Evolutionary conservation across 1,139 yeast genomes (phyloP), one percentile per base, ranked within the genome.

Genomic region (Saccharomycopsis hybrid): DNA sequence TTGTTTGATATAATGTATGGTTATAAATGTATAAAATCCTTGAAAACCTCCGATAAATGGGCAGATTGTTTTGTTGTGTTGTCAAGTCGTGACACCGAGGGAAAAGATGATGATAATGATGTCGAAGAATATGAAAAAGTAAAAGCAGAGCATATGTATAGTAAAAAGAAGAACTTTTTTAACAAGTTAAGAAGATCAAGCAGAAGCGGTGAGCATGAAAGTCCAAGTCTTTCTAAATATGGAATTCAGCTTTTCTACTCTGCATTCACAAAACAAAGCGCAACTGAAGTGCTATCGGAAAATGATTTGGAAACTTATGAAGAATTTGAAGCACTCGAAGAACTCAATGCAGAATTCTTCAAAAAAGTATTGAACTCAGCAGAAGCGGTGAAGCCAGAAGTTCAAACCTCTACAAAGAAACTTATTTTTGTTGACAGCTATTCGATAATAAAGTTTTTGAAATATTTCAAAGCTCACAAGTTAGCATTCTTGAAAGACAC

Each of bases 11-110:
- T 42, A 5, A 41, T 50, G 8, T 50, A 50, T 27, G 47, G 41
- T 5, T 50, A 50, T 37, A 50, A 50, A 43, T 50, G 53, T 18
- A 47, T 50, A 27, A 41, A 33, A 35, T 39, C 47, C n/a, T 27
- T 50, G 39, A 41, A 37, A 29, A 31, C 31, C 5, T 39, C 37
- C 3, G 50, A 47, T 5, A 32, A 37, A 7, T 50, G 53, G 53
- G 42, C 4, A 29, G 42, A 44, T 30, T 45, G 46, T 18, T 48
- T 48, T 41, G 48, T 33, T 11, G 45, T 44, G 25, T 40, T 46
- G 9, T 48, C 51, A 5, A 31, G 30, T 25, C 41, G 44, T 3
- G 44, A 11, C 13, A 31, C 46, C 11, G 30, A 18, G 11, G 25
- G 36, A 8, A 30, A 29, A 9, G 7, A 11, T 35, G 8, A 25